These are phyloP conservation scores for Takashimella tepidaria DNA, from an alignment of 1,284 basidiomycete genomes.

Conservation along the genomic window DNA sequence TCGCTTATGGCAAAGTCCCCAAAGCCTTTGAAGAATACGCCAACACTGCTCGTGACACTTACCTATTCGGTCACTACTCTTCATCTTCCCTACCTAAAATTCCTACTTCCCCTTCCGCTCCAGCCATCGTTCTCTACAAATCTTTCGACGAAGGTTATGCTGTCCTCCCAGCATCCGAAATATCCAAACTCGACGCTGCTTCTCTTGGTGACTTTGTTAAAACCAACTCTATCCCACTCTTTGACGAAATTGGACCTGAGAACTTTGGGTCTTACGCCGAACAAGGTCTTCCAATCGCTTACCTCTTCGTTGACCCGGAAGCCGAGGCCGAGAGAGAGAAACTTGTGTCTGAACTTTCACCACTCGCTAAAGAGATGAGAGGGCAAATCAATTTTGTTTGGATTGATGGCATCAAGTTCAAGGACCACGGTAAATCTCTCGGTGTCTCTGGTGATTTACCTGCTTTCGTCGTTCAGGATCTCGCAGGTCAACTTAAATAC, in stretches of 20 bases:
- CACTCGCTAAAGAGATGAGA: conserved; percentile 75
- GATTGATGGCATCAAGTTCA: conserved; percentile 94
- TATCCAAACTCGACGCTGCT: conserved; percentile 54
- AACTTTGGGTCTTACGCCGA: conserved; percentile 85
- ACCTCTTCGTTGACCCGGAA: conserved; percentile 85
- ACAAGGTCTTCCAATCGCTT: conserved; percentile 82
- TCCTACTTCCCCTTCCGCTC: conserved; percentile 65
- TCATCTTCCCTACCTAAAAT: conserved; percentile 64
- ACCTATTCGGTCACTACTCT: conserved; percentile 81
- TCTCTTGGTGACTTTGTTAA: conserved; percentile 69
- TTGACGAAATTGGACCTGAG: conserved; percentile 91
- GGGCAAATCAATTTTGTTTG: conserved; percentile 94
- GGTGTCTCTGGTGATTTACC: conserved; percentile 84
- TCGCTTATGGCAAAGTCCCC: conserved; percentile 75
- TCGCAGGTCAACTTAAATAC: conserved; percentile 80
- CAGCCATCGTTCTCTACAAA: conserved; percentile 88
- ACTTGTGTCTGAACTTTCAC: conserved; percentile 64
- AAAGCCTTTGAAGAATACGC: conserved; percentile 73
- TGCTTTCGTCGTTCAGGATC: conserved; percentile 86
- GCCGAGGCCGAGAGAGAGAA: conserved; percentile 56
- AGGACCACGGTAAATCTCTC: conserved; percentile 90
- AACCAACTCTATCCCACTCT: conserved; percentile 77
- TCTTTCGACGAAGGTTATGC: conserved; percentile 79
- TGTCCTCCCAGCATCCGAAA: conserved; percentile 61
- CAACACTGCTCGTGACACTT: conserved; percentile 83